Evolutionary conservation across 345 rosid species (phyloP), one percentile per base, ranked within the genome.

Genomic region (Populus euphratica): DNA sequence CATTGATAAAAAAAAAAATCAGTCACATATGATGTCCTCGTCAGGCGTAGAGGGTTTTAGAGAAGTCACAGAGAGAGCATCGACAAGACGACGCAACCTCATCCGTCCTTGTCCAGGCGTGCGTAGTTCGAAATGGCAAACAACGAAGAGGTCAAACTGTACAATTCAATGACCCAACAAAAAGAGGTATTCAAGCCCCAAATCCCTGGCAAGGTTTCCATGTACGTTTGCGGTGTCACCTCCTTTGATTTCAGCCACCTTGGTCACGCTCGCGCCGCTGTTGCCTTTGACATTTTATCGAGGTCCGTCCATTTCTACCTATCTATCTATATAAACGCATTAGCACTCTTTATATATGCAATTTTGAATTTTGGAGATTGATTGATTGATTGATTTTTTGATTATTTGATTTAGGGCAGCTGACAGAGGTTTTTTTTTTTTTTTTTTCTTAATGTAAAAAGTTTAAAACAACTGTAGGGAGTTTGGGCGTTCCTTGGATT

Each of bases 181-280:
- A 87, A 91, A 70, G 96, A 92, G 85, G 80, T 81, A 0, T 83
- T 95, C 77, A 77, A 59, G 74, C 88, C 96, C 6, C 72, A 73
- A 43, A 87, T 6, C 63, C 89, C 88, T 0, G 93, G 93, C 0
- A 91, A 89, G 73, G 90, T 93, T 59, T 77, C 90, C 80, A 86
- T 95, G 88, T 95, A 95, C 41, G 96, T 95, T 74, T 95, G 99
- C 43, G 96, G 99, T 9, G 90, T 93, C 68, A 93, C 99, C 2
- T 88, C 99, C 39, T 95, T 93, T 76, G 96, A 91, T 76, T 84
- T 85, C 87, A 93, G 99, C 85, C 99, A 91, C 81, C 84, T 95
- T 43, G 98, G 94, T 47, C 99, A 92, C 73, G 99, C 93, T 56
- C 94, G 98, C 36, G 96, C 98, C 41, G 98, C 96, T 31, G 90